Conservation (phyloP, 129 eudicot genomes). For the Apium graveolens region DNA sequence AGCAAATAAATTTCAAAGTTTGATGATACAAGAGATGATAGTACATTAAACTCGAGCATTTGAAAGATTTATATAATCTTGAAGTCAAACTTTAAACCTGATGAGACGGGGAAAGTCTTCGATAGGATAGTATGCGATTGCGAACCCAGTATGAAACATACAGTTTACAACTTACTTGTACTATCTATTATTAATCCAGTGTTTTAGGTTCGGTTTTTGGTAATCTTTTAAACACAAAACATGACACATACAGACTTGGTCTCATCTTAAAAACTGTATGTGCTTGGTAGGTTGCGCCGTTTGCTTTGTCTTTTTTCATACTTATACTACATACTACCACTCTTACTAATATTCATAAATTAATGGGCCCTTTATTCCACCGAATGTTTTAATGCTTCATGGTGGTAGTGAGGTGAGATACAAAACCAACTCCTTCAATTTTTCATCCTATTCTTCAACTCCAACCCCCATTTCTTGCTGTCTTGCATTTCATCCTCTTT, state of each 20-base stretch:
- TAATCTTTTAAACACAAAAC: neutral
- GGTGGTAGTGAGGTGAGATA: neutral
- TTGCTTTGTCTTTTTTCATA: neutral
- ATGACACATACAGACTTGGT: conserved; percentile 6
- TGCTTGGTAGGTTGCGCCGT: conserved; percentile 22
- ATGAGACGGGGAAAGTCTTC: too few species aligned
- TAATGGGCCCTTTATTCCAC: conserved; percentile 69
- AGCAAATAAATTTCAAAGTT: too few species aligned
- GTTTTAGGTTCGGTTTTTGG: conserved; percentile 19
- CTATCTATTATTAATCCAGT: too few species aligned
- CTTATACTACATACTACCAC: neutral
- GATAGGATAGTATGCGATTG: too few species aligned
- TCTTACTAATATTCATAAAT: too few species aligned
- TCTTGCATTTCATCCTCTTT: conserved; percentile 35
- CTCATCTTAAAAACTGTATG: conserved; percentile 41
- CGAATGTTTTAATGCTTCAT: conserved; percentile 23
- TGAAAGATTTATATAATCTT: too few species aligned
- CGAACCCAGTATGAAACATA: too few species aligned
- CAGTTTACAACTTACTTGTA: too few species aligned
- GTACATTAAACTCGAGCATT: too few species aligned
- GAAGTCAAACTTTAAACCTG: too few species aligned
- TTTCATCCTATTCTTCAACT: neutral
- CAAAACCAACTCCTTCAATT: conserved; percentile 14
- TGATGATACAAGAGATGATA: too few species aligned
- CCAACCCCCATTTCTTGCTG: conserved; percentile 42